These are phyloP conservation scores for Solanum chilense DNA, from an alignment of 257 asterid genomes.

Conservation along the genomic window DNA sequence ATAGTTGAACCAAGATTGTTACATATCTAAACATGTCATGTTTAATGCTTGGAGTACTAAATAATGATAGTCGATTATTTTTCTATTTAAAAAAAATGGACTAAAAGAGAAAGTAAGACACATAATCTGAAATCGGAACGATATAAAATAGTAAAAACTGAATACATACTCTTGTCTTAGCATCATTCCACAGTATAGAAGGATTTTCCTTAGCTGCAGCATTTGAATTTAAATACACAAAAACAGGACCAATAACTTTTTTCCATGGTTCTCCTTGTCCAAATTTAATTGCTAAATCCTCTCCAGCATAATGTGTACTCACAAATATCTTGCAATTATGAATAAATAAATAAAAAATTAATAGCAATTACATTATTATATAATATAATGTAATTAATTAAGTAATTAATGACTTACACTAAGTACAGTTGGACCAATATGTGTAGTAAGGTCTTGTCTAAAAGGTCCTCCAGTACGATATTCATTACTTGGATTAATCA, in stretches of 20 bases:
- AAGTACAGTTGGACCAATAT: constrained; percentile 56
- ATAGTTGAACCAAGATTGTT: no score
- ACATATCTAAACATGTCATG: not conserved
- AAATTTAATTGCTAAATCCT: constrained; percentile 32
- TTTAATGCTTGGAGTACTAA: not conserved
- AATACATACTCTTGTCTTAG: constrained; percentile 28
- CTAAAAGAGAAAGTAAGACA: not conserved
- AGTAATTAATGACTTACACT: constrained; percentile 17
- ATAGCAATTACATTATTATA: not conserved
- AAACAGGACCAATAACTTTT: constrained; percentile 59
- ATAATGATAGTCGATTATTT: fast-evolving
- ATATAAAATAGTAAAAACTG: no score
- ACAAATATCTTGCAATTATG: constrained; percentile 37
- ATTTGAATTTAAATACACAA: constrained; percentile 38
- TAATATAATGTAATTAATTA: no score
- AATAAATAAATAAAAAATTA: not conserved
- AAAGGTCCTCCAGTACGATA: constrained; percentile 52
- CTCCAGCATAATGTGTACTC: constrained; percentile 61
- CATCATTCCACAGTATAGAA: constrained; percentile 51
- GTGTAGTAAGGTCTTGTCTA: constrained; percentile 64
- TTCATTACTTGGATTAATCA: constrained; percentile 59
- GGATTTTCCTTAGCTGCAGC: constrained; percentile 17
- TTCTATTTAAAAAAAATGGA: no score
- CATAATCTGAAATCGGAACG: not conserved
- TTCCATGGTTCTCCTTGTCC: constrained; percentile 47